Base-by-base conservation (phyloP, 2,329 filamentous ascomycete species). In the Bertia moriformis region DNA sequence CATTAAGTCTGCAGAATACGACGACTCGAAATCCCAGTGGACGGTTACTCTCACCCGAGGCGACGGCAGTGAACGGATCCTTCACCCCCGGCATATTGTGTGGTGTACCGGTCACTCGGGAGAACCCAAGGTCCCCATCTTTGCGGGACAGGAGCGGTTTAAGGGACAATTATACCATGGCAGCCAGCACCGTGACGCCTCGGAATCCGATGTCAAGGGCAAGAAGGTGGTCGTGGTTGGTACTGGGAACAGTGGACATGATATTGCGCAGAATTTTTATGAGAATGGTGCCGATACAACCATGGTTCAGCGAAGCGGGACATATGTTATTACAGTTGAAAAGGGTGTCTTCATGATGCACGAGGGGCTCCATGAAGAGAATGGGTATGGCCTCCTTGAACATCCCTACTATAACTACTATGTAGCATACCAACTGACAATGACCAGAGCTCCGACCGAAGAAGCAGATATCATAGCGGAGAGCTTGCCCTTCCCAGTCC, bases 271-370 rank as follows among this genome's bases (percentile, higher is more conserved):
- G 45, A 62, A 69, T 45, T 69, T 60, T 43, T 58, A 60, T 37
- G 58, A 68, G 38, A 59, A 63, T 22, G 67, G 67, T 1, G 63
- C 63, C 4, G 50, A 60, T 15, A 66, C 71, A 2, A 68, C 67
- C 3, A 66, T 74, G 61, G 47, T 74, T 2, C 69, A 74, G 49
- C 63, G 68, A 5, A 55, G 57, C 5, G 60, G 60, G 2, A 72
- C 66, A 2, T 70, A 65, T 47, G 63, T 70, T 10, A 56, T 71
- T 18, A 62, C 61, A 1, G 56, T 55, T 13, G 56, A 62, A 3
- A 59, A 59, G 30, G 60, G 62, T 1, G 51, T 64, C 0, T 57
- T 64, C 27, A 62, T 69, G 50, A 50, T 61, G 39, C 54, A 59
- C 4, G 53, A 61, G 19, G 63, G 62, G 2, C 45, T 64, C 24